These are phyloP conservation scores for Tephrocybe sp. DNA, from an alignment of 768 basidiomycete species.

Conservation along the genomic window DNA sequence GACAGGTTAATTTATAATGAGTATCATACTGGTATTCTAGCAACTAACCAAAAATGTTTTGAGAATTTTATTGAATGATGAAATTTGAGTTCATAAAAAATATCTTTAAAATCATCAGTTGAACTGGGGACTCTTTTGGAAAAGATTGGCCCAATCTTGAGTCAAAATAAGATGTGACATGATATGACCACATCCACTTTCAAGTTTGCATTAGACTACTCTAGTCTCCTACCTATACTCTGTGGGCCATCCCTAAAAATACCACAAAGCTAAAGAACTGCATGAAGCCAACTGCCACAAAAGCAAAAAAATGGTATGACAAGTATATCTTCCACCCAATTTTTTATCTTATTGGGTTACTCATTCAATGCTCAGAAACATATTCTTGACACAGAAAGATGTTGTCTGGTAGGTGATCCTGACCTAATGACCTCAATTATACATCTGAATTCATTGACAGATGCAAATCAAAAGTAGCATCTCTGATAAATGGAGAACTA, in stretches of 20 bases:
- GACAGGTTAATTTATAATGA: neutral
- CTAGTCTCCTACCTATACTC: neutral
- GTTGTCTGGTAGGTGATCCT: no score
- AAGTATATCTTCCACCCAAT: no score
- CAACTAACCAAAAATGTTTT: neutral
- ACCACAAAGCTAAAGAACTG: neutral
- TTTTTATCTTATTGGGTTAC: no score
- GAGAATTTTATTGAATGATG: neutral
- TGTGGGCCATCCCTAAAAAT: neutral
- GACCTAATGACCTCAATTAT: no score
- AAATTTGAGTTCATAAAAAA: neutral
- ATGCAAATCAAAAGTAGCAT: no score
- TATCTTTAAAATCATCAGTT: neutral
- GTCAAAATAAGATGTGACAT: neutral
- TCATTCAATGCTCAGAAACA: no score
- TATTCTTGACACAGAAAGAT: no score
- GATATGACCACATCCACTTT: neutral
- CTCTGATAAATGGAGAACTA: no score
- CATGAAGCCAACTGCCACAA: neutral
- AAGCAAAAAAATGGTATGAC: no score
- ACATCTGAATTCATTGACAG: no score
- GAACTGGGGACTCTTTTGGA: neutral
- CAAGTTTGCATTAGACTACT: neutral
- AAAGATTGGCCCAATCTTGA: neutral
- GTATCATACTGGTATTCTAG: neutral